Percentiles rank a stretch among this genome's conserved stretches.
Conservation (phyloP, 169 alveolate genomes). For the Cryptosporidium felis region DNA sequence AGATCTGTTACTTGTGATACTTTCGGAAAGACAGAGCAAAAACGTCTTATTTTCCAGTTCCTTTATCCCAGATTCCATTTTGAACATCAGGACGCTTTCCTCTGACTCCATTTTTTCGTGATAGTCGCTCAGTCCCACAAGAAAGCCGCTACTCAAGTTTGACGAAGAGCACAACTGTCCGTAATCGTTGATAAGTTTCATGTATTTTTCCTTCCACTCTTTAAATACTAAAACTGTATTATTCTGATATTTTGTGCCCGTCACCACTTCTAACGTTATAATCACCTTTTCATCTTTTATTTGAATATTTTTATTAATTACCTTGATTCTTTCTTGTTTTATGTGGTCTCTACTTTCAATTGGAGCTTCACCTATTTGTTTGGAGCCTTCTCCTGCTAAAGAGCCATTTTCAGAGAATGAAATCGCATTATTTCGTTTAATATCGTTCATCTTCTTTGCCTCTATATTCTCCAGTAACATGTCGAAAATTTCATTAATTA, state of each 20-base stretch:
- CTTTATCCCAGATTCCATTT: neutral
- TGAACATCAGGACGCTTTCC: neutral
- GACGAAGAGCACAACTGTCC: slow-evolving; percentile 39
- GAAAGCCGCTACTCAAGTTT: neutral
- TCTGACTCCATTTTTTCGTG: neutral
- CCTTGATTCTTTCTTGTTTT: neutral
- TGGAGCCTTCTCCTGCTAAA: neutral
- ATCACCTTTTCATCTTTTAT: neutral
- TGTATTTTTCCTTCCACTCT: slow-evolving; percentile 7
- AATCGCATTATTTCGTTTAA: neutral
- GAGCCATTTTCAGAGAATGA: too few relatives aligned
- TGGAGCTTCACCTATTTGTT: neutral
- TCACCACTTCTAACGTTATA: neutral
- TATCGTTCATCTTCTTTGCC: neutral
- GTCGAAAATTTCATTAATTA: slow-evolving; percentile 36
- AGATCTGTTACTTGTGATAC: slow-evolving; percentile 17
- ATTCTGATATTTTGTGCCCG: neutral
- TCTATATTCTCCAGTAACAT: slow-evolving; percentile 39
- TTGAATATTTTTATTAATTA: slow-evolving; percentile 10
- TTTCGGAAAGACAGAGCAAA: slow-evolving; percentile 43
- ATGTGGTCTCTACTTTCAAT: neutral
- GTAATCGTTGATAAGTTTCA: neutral
- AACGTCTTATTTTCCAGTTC: slow-evolving; percentile 3
- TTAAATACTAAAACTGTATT: slow-evolving; percentile 30
- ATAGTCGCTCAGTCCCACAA: neutral